These are phyloP conservation scores for Suhomyces prunicola DNA, from an alignment of 805 yeast species.

Conservation along the genomic window DNA sequence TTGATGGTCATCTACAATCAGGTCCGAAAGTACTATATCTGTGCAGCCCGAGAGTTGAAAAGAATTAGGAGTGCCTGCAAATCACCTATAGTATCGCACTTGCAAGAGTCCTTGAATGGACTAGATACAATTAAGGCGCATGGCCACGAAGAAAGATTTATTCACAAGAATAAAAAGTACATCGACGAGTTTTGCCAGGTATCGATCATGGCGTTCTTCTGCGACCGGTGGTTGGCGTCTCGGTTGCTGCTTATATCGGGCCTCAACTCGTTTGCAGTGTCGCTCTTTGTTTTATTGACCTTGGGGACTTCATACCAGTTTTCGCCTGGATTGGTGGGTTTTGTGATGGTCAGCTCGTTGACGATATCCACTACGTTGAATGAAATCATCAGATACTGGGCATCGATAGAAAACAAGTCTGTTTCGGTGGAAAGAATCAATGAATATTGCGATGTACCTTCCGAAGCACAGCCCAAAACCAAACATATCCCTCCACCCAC, in stretches of 20 bases:
- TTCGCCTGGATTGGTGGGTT: conserved; percentile 35
- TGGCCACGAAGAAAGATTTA: conserved; percentile 27
- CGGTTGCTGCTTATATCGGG: conserved; percentile 37
- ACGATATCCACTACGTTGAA: conserved; percentile 29
- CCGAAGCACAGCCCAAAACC: conserved; percentile 12
- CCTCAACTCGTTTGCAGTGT: conserved; percentile 26
- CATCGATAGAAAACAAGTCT: conserved; percentile 32
- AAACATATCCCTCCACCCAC: conserved; percentile 8
- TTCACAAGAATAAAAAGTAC: conserved; percentile 19
- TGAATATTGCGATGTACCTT: conserved; percentile 32
- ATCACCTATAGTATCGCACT: conserved; percentile 33
- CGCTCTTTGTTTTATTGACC: conserved; percentile 26
- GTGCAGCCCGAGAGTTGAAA: conserved; percentile 35
- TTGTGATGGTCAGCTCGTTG: conserved; percentile 35
- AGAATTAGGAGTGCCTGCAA: conserved; percentile 29
- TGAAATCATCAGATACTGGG: conserved; percentile 31
- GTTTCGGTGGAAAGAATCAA: conserved; percentile 36
- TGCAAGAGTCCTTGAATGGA: conserved; percentile 37
- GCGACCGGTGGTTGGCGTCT: conserved; percentile 37
- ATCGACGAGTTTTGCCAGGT: conserved; percentile 23
- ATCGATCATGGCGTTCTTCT: conserved; percentile 19
- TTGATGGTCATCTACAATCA: conserved; percentile 30
- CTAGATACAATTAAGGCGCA: conserved; percentile 35
- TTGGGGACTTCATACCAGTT: conserved; percentile 21
- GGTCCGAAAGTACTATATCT: conserved; percentile 29